phyloP scores from a whole-genome alignment of 108 stramenopile species.

The Mayamaea pseudoterrestris region DNA sequence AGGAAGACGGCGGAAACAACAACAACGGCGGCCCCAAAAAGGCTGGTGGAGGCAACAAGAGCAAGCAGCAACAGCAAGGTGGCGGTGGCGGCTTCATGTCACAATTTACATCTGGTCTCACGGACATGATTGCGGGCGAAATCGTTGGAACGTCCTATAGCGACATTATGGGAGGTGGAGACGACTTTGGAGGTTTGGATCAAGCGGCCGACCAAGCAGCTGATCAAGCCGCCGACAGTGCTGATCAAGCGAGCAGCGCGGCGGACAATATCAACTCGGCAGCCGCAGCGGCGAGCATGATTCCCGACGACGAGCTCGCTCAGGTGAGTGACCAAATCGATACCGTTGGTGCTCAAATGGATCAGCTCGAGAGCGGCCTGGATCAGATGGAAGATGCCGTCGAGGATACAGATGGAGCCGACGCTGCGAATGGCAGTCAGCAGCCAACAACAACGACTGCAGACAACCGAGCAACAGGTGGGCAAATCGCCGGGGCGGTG shows the following conservation, averaged over 20 bases:
- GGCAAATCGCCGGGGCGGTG: constrained; percentile 12
- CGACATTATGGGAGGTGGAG: constrained; percentile 5
- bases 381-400: constrained; percentile 21
- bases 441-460: constrained; percentile 3
- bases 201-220: constrained; percentile 3
- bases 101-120: background rate
- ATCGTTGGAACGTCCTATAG: constrained; percentile 3
- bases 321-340: too few species aligned
- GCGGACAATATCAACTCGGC: too few species aligned
- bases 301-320: constrained; percentile 24
- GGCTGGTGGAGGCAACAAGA: constrained; percentile 7
- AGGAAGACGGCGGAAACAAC: constrained; percentile 4
- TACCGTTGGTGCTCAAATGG: too few species aligned
- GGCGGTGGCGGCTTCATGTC: constrained; percentile 5
- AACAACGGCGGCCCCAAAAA: constrained; percentile 1
- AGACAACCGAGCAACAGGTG: constrained; percentile 8
- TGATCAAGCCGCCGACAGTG: constrained; percentile 3
- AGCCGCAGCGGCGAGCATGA: constrained; percentile 14
- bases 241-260: background rate
- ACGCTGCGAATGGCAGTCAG: too few species aligned
- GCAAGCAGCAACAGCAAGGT: constrained; percentile 13
- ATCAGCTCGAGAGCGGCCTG: constrained; percentile 20
- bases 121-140: constrained; percentile 6
- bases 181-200: constrained; percentile 6
- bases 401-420: constrained; percentile 6